Evolutionary conservation across 2,329 filamentous ascomycete species (phyloP).

Genomic region (Neoascochyta sp.): DNA sequence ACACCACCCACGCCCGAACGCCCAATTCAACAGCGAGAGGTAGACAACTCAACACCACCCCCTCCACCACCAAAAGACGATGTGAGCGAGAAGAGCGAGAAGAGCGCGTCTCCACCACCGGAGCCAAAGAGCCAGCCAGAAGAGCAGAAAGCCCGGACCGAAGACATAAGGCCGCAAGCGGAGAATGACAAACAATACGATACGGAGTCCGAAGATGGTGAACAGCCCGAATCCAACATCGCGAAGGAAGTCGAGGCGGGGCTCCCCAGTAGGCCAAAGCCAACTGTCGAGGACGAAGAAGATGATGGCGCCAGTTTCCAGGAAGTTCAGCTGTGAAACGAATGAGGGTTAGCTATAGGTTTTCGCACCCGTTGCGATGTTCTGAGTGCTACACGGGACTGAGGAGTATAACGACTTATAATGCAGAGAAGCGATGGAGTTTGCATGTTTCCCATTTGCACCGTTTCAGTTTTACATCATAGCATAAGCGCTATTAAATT

Average conservation of each 20-base stretch:
- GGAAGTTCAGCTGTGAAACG: slow-evolving; percentile 30
- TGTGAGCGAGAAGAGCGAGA: slow-evolving; percentile 19
- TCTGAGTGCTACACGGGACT: too few species aligned
- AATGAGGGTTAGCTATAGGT: too few species aligned
- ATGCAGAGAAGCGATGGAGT: too few species aligned
- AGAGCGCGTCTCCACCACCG: slow-evolving; percentile 18
- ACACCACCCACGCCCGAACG: slow-evolving; percentile 51
- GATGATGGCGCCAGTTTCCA: slow-evolving; percentile 34
- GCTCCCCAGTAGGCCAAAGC: slow-evolving; percentile 25
- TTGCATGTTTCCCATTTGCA: too few species aligned
- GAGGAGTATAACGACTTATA: too few species aligned
- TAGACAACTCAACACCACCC: slow-evolving; percentile 26
- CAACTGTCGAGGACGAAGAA: slow-evolving; percentile 28
- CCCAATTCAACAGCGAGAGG: slow-evolving; percentile 21
- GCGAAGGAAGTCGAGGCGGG: slow-evolving; percentile 28
- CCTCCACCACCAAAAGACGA: slow-evolving; percentile 36
- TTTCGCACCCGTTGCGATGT: too few species aligned
- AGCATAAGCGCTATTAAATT: too few species aligned
- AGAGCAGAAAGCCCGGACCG: slow-evolving; percentile 35
- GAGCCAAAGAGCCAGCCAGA: slow-evolving; percentile 31
- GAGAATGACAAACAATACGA: slow-evolving; percentile 25
- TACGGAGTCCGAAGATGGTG: slow-evolving; percentile 23
- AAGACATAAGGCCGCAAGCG: slow-evolving; percentile 30
- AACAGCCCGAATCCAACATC: slow-evolving; percentile 17
- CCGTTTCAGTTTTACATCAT: too few species aligned